These are phyloP conservation scores for Trypanosoma avium DNA, from an alignment of 208 protist species.

Conservation along the genomic window DNA sequence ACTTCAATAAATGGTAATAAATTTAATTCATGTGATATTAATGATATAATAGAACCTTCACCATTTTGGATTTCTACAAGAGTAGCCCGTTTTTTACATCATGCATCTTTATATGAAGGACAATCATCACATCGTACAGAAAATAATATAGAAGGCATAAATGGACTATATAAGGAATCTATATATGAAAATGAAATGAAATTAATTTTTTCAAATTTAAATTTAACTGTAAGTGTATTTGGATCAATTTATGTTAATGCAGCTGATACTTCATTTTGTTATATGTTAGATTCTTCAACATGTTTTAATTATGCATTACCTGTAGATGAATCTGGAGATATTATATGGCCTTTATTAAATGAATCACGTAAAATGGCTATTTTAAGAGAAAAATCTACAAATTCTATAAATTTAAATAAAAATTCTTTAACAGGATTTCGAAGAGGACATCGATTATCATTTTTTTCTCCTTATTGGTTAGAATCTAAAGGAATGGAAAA, in stretches of 20 bases:
- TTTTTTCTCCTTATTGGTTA: conserved; percentile 40
- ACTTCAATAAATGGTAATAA: too few species aligned
- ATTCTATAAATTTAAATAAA: too few species aligned
- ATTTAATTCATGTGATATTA: too few species aligned
- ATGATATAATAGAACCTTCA: too few species aligned
- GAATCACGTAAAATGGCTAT: neutral
- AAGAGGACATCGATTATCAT: neutral
- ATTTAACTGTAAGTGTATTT: conserved; percentile 24
- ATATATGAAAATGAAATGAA: neutral
- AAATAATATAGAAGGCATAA: too few species aligned
- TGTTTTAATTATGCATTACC: conserved; percentile 37
- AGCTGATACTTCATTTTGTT: conserved; percentile 29
- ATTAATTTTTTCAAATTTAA: conserved; percentile 6
- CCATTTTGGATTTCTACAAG: conserved; percentile 24
- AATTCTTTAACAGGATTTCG: too few species aligned
- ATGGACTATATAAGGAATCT: neutral
- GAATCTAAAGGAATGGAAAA: conserved; percentile 12
- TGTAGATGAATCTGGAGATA: conserved; percentile 36
- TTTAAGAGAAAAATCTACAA: too few species aligned
- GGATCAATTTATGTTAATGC: conserved; percentile 39
- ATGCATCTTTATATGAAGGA: neutral
- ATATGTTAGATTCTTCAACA: conserved; percentile 42
- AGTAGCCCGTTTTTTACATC: neutral
- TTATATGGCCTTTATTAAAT: conserved; percentile 12
- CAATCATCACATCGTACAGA: neutral